phyloP scores from a whole-genome alignment of 2,329 filamentous ascomycete genomes.

The Alternaria alternata region DNA sequence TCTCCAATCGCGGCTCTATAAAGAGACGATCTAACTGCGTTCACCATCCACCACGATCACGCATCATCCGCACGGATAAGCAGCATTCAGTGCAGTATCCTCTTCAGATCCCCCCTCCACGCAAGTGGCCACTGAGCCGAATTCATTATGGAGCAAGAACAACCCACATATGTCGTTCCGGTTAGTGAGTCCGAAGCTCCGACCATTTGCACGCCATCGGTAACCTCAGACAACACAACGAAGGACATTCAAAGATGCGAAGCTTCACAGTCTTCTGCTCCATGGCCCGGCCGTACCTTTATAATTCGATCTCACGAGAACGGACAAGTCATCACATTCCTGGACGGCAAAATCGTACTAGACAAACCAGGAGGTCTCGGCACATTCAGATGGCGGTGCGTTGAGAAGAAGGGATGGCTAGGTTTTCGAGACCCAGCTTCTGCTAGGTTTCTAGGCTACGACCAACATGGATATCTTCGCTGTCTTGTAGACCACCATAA shows the following conservation, averaged over 20 bases:
- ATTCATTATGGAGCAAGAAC: slow-evolving; percentile 8
- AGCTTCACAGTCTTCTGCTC: slow-evolving; percentile 14
- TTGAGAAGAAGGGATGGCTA: slow-evolving; percentile 51
- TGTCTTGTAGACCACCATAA: slow-evolving; percentile 4
- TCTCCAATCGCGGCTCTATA: background rate
- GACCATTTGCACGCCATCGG: slow-evolving; percentile 11
- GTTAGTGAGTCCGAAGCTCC: slow-evolving; percentile 8
- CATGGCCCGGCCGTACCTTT: slow-evolving; percentile 40
- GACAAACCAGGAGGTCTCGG: slow-evolving; percentile 31
- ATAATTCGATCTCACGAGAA: slow-evolving; percentile 42
- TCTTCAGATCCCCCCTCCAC: background rate
- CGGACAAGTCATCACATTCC: slow-evolving; percentile 42
- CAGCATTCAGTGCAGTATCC: background rate
- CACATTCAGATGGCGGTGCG: slow-evolving; percentile 50
- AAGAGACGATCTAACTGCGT: background rate
- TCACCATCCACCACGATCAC: background rate
- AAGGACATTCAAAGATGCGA: background rate
- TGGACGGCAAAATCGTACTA: slow-evolving; percentile 42
- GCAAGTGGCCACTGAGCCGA: background rate
- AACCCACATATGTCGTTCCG: background rate
- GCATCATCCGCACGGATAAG: background rate
- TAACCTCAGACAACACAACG: slow-evolving; percentile 12
- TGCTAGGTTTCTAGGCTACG: slow-evolving; percentile 13
- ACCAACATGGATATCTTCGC: slow-evolving; percentile 1
- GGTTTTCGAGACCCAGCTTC: slow-evolving; percentile 51